A percentile compares a stretch with the other conserved stretches of the same genome.
phyloP scores from a whole-genome alignment of 75 land plant genomes.

The Sequoia sempervirens region DNA sequence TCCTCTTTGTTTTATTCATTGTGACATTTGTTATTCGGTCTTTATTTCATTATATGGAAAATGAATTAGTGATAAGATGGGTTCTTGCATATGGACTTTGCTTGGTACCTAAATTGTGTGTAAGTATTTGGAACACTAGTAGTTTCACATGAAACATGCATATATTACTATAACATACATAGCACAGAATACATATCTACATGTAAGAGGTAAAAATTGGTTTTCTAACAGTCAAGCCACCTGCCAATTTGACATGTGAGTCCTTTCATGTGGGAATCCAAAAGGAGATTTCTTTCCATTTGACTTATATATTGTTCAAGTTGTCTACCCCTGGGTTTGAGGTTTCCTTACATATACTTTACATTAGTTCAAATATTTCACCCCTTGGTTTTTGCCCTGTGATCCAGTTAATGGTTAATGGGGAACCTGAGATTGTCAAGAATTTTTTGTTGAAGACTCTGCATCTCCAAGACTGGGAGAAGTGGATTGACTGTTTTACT shows the following conservation, averaged over 20 bases:
- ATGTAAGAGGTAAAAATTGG: neutral
- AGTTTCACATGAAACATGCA: neutral
- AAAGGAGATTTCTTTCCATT: neutral
- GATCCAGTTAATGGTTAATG: neutral
- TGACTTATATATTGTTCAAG: no score
- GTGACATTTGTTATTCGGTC: neutral
- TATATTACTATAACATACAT: neutral
- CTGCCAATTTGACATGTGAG: neutral
- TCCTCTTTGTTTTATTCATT: neutral
- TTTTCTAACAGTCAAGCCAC: neutral
- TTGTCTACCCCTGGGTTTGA: no score
- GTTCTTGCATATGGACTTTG: neutral
- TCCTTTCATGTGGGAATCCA: neutral
- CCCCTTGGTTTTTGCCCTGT: no score
- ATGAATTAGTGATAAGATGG: neutral
- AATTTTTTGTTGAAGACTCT: no score
- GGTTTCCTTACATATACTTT: no score
- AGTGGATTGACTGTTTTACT: no score
- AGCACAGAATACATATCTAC: neutral
- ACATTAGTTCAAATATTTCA: no score
- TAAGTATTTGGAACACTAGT: neutral
- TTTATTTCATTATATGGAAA: neutral
- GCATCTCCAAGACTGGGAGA: no score
- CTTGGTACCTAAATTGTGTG: neutral
- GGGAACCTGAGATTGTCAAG: no score